Evolutionary conservation across 306 rosid species (phyloP).

Genomic region (Hippophae tibetana): DNA sequence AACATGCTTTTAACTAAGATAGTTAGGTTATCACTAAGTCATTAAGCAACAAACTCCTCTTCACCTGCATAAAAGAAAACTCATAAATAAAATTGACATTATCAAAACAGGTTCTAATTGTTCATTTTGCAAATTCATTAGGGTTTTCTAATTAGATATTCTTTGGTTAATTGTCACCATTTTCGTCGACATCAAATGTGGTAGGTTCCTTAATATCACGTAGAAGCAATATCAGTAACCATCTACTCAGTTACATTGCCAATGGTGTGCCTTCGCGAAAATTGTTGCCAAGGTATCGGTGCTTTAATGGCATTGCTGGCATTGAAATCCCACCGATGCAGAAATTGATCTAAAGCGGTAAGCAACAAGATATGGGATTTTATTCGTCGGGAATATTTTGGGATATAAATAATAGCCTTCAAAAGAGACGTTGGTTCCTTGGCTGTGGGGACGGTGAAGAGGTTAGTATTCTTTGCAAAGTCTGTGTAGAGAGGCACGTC

Average conservation of each 20-base stretch:
- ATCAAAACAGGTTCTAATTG: no score
- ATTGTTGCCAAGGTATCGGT: conserved; percentile 22
- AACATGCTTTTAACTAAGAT: no score
- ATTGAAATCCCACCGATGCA: conserved; percentile 15
- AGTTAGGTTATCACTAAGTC: no score
- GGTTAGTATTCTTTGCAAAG: conserved; percentile 50
- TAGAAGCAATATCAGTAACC: conserved; percentile 24
- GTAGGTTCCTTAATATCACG: conserved; percentile 41
- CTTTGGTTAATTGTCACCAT: conserved; percentile 38
- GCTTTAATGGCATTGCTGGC: conserved; percentile 26
- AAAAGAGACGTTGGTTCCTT: conserved; percentile 54
- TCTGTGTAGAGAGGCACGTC: conserved; percentile 78
- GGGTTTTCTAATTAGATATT: conserved; percentile 3
- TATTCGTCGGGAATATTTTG: conserved; percentile 12
- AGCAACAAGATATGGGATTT: conserved; percentile 9
- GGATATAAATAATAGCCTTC: conserved; percentile 17
- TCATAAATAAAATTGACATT: no score
- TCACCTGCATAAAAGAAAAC: no score
- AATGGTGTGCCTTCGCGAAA: conserved; percentile 13
- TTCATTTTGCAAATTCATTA: neutral
- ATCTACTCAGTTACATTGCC: conserved; percentile 28
- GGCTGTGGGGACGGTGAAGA: conserved; percentile 92
- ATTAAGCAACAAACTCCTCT: no score
- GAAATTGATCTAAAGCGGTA: conserved; percentile 20
- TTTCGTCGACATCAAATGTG: conserved; percentile 48